Evolutionary conservation across 352 stramenopile species (phyloP).

Genomic region (Phytophthora ramorum): DNA sequence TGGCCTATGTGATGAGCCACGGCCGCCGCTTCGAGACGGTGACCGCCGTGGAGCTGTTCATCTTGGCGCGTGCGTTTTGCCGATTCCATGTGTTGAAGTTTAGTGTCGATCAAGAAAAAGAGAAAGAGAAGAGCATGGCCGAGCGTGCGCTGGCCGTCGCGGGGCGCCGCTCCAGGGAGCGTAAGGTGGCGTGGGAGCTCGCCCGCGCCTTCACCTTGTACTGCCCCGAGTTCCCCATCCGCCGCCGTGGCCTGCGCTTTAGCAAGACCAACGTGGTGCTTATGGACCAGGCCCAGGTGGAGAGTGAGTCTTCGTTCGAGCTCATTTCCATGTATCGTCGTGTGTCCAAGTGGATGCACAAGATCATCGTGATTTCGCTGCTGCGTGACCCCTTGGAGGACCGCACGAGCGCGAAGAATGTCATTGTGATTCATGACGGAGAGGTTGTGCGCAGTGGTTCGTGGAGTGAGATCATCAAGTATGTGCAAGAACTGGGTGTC

Average conservation of each 20-base stretch:
- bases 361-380: slow-evolving; percentile 50
- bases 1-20: slow-evolving; percentile 38
- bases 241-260: slow-evolving; percentile 29
- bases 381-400: slow-evolving; percentile 38
- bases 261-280: slow-evolving; percentile 43
- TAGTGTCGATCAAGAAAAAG: slow-evolving; percentile 34
- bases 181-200: slow-evolving; percentile 49
- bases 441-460: slow-evolving; percentile 42
- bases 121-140: slow-evolving; percentile 32
- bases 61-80: slow-evolving; percentile 53
- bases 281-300: slow-evolving; percentile 41
- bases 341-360: slow-evolving; percentile 49
- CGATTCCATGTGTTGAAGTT: slow-evolving; percentile 41
- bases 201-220: slow-evolving; percentile 45
- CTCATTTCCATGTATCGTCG: slow-evolving; percentile 46
- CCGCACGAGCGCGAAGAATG: slow-evolving; percentile 32
- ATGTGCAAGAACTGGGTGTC: slow-evolving; percentile 39
- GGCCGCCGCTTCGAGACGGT: slow-evolving; percentile 40
- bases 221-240: slow-evolving; percentile 37
- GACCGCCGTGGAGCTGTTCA: slow-evolving; percentile 46
- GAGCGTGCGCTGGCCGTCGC: slow-evolving; percentile 29
- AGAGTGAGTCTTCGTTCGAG: slow-evolving; percentile 38
- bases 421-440: slow-evolving; percentile 45
- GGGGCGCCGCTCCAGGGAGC: slow-evolving; percentile 38
- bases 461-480: slow-evolving; percentile 41